Base-by-base conservation (phyloP, 441 rosid genomes). In the Bruguiera hainesii region DNA sequence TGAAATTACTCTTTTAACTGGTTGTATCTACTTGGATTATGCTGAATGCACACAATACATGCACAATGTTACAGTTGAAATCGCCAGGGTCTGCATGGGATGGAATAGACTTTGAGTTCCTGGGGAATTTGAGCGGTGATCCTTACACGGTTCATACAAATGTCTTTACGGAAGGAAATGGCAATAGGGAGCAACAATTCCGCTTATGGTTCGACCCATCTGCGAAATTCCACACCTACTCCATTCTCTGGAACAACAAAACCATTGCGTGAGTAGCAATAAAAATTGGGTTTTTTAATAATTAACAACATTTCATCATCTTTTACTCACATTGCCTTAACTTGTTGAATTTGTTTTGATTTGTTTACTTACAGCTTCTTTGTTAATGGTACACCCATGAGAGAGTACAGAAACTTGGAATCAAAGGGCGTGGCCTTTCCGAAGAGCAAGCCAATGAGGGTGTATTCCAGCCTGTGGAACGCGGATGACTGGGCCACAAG, bases 121-220 rank as follows among this genome's bases (percentile, higher is more conserved):
- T 84, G 19, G 88, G 85, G 5, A 84, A 84, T 49, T 23, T 70
- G 31, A 81, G 82, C 53, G 88, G 84, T 13, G 83, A 84, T 23
- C 88, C 84, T 71, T 84, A 84, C 76, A 78, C 76, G 31, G 72
- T 84, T 60, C 86, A 84, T 49, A 84, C 88, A 0, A 84, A 84
- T 61, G 79, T 84, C 1, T 82, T 65, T 64, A 75, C 70, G 35
- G 73, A 75, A 63, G 88, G 84, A 8, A 80, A 79, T 52, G 89
- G 89, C 15, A 74, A 81, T 74, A 79, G 80, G 69, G 89, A 85
- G 50, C 89, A 82, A 60, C 89, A 84, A 21, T 84, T 84, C 68
- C 71, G 79, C 73, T 85, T 81, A 61, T 82, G 89, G 89, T 85
- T 85, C 48, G 87, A 83, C 8, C 87, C 89, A 0, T 76, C 85